Evolutionary conservation across 164 flowering plant genomes (phyloP).

Genomic region (Magnolia kwangsiensis): DNA sequence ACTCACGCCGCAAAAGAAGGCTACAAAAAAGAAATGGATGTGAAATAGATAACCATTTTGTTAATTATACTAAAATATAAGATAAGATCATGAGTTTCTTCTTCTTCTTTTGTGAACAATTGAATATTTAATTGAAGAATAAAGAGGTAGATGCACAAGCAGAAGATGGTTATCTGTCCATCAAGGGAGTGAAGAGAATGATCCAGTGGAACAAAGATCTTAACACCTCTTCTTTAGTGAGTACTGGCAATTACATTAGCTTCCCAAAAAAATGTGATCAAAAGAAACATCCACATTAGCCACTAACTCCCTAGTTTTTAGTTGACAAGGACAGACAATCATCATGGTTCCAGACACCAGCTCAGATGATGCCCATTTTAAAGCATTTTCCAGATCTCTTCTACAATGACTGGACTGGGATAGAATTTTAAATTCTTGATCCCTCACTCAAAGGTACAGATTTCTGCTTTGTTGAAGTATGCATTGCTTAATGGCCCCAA

Average conservation of each 20-base stretch:
- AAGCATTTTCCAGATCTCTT: background rate
- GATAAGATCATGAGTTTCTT: background rate
- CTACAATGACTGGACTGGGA: background rate
- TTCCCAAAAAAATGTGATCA: background rate
- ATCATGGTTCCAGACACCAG: background rate
- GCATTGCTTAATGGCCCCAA: background rate
- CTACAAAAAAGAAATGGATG: slow-evolving; percentile 34
- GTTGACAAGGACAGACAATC: background rate
- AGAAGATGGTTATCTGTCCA: background rate
- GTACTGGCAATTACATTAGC: background rate
- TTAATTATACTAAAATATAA: background rate
- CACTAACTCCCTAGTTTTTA: background rate
- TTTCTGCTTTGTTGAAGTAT: no score
- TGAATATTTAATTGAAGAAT: background rate
- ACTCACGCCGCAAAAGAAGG: slow-evolving; percentile 96
- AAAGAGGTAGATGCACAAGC: background rate
- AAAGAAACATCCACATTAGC: no score
- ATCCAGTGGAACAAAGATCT: background rate
- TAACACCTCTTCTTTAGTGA: background rate
- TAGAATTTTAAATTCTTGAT: background rate
- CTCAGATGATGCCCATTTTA: background rate
- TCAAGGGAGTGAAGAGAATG: background rate
- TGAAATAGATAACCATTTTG: background rate
- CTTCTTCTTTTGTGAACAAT: background rate
- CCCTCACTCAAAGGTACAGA: background rate